Evolutionary conservation across 1,284 basidiomycete species (phyloP).

Genomic region (Ustilago nuda): DNA sequence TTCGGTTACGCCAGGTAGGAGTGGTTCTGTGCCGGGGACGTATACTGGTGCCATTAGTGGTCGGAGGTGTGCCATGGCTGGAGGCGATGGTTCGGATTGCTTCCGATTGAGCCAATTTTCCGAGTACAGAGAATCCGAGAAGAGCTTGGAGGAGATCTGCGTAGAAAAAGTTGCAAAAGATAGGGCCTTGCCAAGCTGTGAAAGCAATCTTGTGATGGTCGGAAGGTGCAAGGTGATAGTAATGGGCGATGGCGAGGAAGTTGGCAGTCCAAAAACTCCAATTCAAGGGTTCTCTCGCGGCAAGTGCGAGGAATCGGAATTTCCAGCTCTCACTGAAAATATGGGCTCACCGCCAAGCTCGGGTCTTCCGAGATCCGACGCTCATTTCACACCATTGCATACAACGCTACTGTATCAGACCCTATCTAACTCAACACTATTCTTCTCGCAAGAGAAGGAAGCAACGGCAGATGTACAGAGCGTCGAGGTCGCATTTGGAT

Average conservation of each 20-base stretch:
- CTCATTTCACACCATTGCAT: background rate
- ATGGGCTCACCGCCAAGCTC: too few relatives aligned
- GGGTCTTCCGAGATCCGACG: slow-evolving; percentile 8
- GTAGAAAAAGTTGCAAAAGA: background rate
- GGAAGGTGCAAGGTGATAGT: background rate
- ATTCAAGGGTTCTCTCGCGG: slow-evolving; percentile 3
- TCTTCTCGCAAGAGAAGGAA: too few relatives aligned
- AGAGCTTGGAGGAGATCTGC: background rate
- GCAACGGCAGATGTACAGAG: too few relatives aligned
- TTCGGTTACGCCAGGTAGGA: slow-evolving; percentile 83
- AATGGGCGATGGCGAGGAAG: background rate
- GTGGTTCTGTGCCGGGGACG: slow-evolving; percentile 71
- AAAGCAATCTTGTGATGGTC: background rate
- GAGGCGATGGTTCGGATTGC: background rate
- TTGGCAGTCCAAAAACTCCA: background rate
- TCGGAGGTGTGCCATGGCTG: slow-evolving; percentile 29
- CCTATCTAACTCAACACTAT: too few relatives aligned
- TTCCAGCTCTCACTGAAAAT: background rate
- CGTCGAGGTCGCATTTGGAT: too few relatives aligned
- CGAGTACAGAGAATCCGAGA: background rate
- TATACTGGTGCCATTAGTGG: slow-evolving; percentile 61
- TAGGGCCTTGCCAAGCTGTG: too few relatives aligned
- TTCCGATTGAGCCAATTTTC: background rate
- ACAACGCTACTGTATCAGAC: too few relatives aligned
- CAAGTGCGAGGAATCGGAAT: slow-evolving; percentile 12